Base-by-base conservation (phyloP, 108 stramenopile genomes). In the Craspedostauros australis region DNA sequence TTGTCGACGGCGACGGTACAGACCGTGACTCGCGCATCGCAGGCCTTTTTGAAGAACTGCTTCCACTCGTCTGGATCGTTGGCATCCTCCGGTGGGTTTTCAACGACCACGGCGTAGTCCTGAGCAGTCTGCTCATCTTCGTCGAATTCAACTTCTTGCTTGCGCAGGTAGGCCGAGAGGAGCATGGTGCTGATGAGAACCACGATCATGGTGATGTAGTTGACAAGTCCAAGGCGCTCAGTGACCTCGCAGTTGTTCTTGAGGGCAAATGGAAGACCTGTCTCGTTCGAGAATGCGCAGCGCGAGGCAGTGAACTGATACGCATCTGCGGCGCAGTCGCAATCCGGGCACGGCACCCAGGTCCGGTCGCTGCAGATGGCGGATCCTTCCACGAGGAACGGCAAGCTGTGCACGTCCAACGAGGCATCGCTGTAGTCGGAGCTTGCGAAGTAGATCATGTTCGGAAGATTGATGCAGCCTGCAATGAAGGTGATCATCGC, bases 41-140 rank as follows among this genome's bases (percentile, higher is more conserved):
- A 82, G 20, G 54, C 51, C 18, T 53, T 66, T 21, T 77, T 39
- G 57, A 91, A 91, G 66, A 86, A 95, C 15, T 64, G 33, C 24
- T 52, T 62, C 91, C 91, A 95, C 67, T 92, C 91, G 26, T 86
- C 78, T 3, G 91, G 88, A 60, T 84, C 68, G 16, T 63, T 70
- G 20, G 94, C 94, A 75, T 88, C 82, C 0, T 38, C 55, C 16
- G 84, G 80, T 32, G 94, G 94, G 64, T 95, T 91, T 7, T 28
- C 43, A 16, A 95, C 64, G 36, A 72, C 68, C 51, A 95, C 72
- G 14, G 86, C 83, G 68, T 95, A 95, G 74, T 95, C 94, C 50
- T 92, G 88, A 6, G 91, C 85, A 5, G 94, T 95, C 43, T 93
- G 89, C 48, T 84, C 84, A 26, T 88, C 84, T 57, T 86, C 90